These are phyloP conservation scores for Colletotrichum aenigma DNA, from an alignment of 2,329 filamentous ascomycete species.

Conservation along the genomic window DNA sequence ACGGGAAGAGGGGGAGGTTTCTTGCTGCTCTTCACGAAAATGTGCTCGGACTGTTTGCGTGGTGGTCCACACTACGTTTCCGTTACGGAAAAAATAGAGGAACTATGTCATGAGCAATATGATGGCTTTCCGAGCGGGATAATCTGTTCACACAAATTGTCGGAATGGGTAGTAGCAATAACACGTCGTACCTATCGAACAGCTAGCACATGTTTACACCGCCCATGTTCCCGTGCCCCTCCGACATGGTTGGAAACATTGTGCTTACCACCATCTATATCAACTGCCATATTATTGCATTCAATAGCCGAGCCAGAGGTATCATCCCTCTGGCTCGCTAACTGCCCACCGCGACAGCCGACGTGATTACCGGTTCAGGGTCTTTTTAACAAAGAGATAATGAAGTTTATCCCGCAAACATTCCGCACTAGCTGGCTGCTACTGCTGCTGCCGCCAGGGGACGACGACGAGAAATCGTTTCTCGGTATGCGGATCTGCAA, in stretches of 20 bases:
- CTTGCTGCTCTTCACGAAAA: neutral
- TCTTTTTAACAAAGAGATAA: neutral
- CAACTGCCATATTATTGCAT: neutral
- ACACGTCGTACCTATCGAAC: neutral
- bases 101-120: neutral
- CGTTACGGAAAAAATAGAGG: neutral
- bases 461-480: neutral
- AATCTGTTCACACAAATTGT: neutral
- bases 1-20: neutral
- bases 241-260: neutral
- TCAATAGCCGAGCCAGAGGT: neutral
- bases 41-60: neutral
- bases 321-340: neutral
- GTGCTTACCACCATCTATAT: neutral
- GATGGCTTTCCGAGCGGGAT: neutral
- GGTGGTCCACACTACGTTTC: neutral
- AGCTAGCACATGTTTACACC: neutral
- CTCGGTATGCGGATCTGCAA: neutral
- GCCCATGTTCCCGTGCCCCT: neutral
- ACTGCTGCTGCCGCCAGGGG: neutral
- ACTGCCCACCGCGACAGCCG: neutral
- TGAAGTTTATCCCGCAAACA: neutral
- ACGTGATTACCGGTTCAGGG: neutral
- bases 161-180: neutral
- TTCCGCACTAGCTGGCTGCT: neutral